Evolutionary conservation across 106 monocot species (phyloP), one percentile per base, ranked within the genome.

Genomic region (Dioscorea dumetorum): DNA sequence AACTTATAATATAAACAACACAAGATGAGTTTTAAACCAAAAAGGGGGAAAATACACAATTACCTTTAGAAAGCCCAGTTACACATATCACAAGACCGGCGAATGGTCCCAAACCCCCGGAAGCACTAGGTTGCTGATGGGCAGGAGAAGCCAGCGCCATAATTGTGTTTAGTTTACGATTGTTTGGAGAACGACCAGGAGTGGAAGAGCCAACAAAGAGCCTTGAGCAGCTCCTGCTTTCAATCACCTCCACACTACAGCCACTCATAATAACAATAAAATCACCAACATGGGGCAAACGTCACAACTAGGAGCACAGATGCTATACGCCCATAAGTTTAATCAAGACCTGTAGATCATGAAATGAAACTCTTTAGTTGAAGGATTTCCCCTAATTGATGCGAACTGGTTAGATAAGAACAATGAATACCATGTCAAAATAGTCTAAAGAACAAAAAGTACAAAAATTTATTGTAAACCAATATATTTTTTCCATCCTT

Each of bases 21-120:
- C 57, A 48, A 52, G 19, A 71, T 24, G 22, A 0, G 22, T 51
- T 48, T 2, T 5, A 22, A 4, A 31, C 5, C 12, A 71, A 16
- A 17, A 24, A 10, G 28, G 28, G 28, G 28, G 28, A n/a, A n/a
- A n/a, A n/a, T n/a, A n/a, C n/a, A 3, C 50, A 58, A 24, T 22
- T 76, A 93, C 99, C 99, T 99, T 99, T 99, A 9, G 99, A 93
- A 68, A 99, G 77, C 21, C 99, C 99, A 0, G 99, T 99, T 12
- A 99, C 99, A 58, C 99, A 99, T 58, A 99, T 85, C 21, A 90
- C 73, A 3, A 99, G 77, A 48, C 93, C 99, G 10, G 72, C 32
- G 48, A 99, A 99, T 15, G 99, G 87, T 12, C 84, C 81, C 15
- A 19, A 24, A 14, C 24, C 54, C 13, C 49, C n/a, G 18, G 50